These are phyloP conservation scores for Neurospora sublineolata DNA, from an alignment of 495 filamentous ascomycete genomes.

Conservation along the genomic window DNA sequence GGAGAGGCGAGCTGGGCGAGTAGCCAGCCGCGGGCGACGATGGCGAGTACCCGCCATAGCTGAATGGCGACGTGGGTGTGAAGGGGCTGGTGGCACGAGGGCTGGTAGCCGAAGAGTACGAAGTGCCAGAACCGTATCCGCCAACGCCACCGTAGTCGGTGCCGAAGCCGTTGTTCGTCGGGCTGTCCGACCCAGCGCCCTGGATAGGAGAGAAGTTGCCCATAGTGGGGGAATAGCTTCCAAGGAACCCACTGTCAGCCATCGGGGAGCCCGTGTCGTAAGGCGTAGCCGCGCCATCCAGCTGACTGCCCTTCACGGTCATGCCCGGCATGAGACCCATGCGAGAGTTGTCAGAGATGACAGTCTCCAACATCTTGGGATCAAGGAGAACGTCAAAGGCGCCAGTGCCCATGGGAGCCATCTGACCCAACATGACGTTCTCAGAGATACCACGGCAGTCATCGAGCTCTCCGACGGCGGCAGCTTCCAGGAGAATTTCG, in stretches of 20 bases:
- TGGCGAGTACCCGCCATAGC: constrained; percentile 60
- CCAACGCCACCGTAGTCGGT: constrained; percentile 35
- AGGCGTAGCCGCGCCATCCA: constrained; percentile 82
- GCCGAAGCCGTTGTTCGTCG: constrained; percentile 49
- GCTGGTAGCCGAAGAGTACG: constrained; percentile 49
- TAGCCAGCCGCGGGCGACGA: constrained; percentile 53
- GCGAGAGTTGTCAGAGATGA: constrained; percentile 78
- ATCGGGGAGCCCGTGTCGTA: constrained; percentile 89
- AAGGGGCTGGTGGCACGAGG: constrained; percentile 74
- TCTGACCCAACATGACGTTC: constrained; percentile 95
- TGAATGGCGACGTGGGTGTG: constrained; percentile 55
- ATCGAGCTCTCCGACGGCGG: constrained; percentile 85
- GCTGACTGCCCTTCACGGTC: constrained; percentile 55
- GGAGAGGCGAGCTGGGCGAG: constrained; percentile 56
- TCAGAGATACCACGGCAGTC: constrained; percentile 97
- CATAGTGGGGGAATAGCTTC: constrained; percentile 56
- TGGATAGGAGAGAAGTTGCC: constrained; percentile 91
- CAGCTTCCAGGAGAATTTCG: constrained; percentile 92
- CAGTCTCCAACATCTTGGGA: constrained; percentile 87
- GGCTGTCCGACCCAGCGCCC: constrained; percentile 59
- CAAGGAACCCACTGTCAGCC: constrained; percentile 55
- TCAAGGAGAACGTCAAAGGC: constrained; percentile 88
- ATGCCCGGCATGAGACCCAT: constrained; percentile 68
- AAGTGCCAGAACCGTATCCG: constrained; percentile 42
- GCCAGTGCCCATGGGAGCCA: constrained; percentile 92